Conservation (phyloP, 352 stramenopile genomes). For the Phytophthora podocarpi region DNA sequence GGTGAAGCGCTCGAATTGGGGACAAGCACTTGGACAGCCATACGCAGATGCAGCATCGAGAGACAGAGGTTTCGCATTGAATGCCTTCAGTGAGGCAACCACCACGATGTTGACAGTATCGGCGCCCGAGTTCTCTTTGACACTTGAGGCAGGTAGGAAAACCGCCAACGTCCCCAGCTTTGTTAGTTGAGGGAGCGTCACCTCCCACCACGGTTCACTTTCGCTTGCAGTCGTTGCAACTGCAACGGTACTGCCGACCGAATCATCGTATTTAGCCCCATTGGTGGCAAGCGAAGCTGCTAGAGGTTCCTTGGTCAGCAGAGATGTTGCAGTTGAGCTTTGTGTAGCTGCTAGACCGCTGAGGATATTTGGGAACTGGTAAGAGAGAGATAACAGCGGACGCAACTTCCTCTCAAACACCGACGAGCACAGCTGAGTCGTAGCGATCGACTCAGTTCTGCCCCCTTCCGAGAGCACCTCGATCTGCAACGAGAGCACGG, state of each 20-base stretch:
- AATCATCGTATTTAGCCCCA: slow-evolving; percentile 25
- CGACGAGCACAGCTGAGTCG: slow-evolving; percentile 69
- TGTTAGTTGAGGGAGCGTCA: slow-evolving; percentile 37
- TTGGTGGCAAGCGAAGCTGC: slow-evolving; percentile 35
- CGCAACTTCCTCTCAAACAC: slow-evolving; percentile 59
- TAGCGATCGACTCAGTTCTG: slow-evolving; percentile 27
- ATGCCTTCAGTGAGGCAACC: slow-evolving; percentile 41
- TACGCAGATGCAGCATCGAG: slow-evolving; percentile 29
- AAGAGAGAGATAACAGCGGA: slow-evolving; percentile 48
- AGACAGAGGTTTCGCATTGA: slow-evolving; percentile 10
- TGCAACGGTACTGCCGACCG: neutral
- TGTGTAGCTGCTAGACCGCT: slow-evolving; percentile 28
- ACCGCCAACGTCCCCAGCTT: slow-evolving; percentile 59
- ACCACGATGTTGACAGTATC: slow-evolving; percentile 30
- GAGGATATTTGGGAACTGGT: slow-evolving; percentile 56
- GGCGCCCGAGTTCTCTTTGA: neutral
- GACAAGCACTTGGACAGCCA: slow-evolving; percentile 56
- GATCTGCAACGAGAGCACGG: slow-evolving; percentile 56
- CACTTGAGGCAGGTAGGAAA: slow-evolving; percentile 47
- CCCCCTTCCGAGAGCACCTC: slow-evolving; percentile 47
- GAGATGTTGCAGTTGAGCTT: slow-evolving; percentile 39
- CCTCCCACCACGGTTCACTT: slow-evolving; percentile 66
- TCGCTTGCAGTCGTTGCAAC: slow-evolving; percentile 38
- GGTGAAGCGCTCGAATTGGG: slow-evolving; percentile 26
- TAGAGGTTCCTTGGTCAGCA: slow-evolving; percentile 1